Evolutionary conservation across 139 green algal species (phyloP), one percentile per base, ranked within the genome.

Genomic region (Chlorella sp.): DNA sequence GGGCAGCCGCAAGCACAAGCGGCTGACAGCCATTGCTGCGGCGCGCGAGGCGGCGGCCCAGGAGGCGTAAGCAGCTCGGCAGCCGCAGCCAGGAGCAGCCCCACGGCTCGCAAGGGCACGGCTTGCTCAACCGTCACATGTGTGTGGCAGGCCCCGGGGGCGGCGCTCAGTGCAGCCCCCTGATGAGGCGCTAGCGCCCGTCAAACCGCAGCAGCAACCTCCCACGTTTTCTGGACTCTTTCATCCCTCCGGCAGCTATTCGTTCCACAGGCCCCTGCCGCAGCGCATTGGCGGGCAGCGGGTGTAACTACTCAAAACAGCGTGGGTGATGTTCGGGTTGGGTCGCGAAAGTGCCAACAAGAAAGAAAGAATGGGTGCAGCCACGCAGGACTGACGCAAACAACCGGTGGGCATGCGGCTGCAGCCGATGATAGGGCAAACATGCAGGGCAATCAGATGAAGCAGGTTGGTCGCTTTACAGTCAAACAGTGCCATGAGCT

Each of bases 1-100:
- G 44, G 89, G 87, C 79, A 93, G 89, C 85, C 80, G 90, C 38
- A 90, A 84, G 73, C 54, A 64, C 73, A 64, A 72, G 60, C 67
- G 74, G 51, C 79, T 79, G 79, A 51, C 78, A 58, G 73, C 82
- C 20, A 56, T 84, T 22, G 80, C 81, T n/a, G 80, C 34, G 34
- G 80, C 68, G 3, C 67, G 67, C 13, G 80, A 73, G 67, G 48
- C 62, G 46, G 67, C 62, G 22, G 48, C 48, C 16, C 64, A 75
- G 64, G 79, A 64, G 79, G 79, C 79, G 64, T 75, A 24, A 65
- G 79, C 41, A 36, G 28, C 38, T 2, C 32, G 43, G 41, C 70
- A 58, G 41, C 43, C 43, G 41, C 70, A 73, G 65, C 70, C 72
- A 14, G 70, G 13, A 5, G 69, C 40, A 38, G 41, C 41, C 22